Conservation (phyloP, 148 eudicot species). For the Agrostemma githago region DNA sequence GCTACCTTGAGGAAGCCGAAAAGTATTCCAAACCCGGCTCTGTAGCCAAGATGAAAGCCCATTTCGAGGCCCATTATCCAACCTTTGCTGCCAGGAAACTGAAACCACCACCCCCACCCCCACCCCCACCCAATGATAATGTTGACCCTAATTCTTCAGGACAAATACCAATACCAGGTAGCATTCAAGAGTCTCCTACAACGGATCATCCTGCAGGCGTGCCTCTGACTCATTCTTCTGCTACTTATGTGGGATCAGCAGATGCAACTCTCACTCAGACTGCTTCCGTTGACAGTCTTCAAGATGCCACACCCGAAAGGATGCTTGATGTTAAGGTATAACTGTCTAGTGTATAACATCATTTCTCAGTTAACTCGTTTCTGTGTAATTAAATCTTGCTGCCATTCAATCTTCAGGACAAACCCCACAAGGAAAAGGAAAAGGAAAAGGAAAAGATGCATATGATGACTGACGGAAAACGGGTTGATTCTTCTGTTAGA, state of each 20-base stretch:
- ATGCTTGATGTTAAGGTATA: slow-evolving; percentile 32
- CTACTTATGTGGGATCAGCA: slow-evolving; percentile 19
- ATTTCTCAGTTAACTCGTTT: neutral
- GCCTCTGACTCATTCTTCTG: slow-evolving; percentile 1
- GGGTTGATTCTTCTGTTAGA: slow-evolving; percentile 25
- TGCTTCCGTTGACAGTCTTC: slow-evolving; percentile 12
- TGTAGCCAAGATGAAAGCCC: slow-evolving; percentile 86
- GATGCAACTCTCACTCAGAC: slow-evolving; percentile 19
- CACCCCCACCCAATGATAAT: no score
- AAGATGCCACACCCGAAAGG: slow-evolving; percentile 26
- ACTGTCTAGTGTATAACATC: slow-evolving; percentile 26
- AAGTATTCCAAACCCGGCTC: slow-evolving; percentile 75
- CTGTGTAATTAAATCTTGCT: slow-evolving; percentile 11
- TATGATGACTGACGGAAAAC: slow-evolving; percentile 32
- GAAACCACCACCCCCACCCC: no score
- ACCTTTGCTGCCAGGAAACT: slow-evolving; percentile 60
- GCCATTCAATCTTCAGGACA: slow-evolving; percentile 31
- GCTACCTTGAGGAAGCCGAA: slow-evolving; percentile 78
- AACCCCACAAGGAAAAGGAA: slow-evolving; percentile 13
- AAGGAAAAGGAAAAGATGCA: slow-evolving; percentile 25
- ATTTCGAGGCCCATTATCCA: slow-evolving; percentile 76
- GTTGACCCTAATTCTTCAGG: slow-evolving; percentile 15
- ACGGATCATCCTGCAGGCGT: slow-evolving; percentile 12
- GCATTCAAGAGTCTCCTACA: slow-evolving; percentile 17
- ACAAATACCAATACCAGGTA: neutral